Evolutionary conservation across 208 protist species (phyloP), one percentile per base, ranked within the genome.

Genomic region (Acanthamoeba sp.): DNA sequence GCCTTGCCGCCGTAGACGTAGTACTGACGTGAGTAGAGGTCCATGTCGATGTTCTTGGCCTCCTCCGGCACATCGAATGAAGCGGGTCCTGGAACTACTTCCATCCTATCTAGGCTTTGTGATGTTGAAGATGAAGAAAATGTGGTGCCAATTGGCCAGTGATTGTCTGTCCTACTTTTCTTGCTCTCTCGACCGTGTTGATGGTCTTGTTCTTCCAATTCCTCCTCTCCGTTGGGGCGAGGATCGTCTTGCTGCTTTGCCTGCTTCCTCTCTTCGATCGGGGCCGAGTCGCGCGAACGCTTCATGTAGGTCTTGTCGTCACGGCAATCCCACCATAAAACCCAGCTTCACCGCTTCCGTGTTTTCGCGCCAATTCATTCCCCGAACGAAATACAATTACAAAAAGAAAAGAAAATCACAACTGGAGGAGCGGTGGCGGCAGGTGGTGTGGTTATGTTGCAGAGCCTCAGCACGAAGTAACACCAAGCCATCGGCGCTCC

Each of bases 41-140:
- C 80, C 42, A 88, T 40, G n/a, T 88, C 80, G 80, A 88, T 88
- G 80, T 88, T 88, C 80, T 88, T 88, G 42, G 80, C 80, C 50
- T 88, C 80, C 24, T 88, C 80, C n/a, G 80, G 80, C 24, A 88
- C 80, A 52, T 88, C 80, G 38, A 52, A 78, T n/a, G 69, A 78
- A 27, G 69, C 69, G 38, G 69, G 69, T 59, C 55, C 55, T 78
- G 69, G 69, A 27, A 45, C 36, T 4, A 45, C 69, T 45, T 78
- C 69, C 69, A 78, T 78, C 27, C 22, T 78, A 9, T 78, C 69
- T 48, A 45, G 12, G 64, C 64, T 73, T 22, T 1, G 12, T 10
- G 64, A 73, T 38, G 64, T 73, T 14, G 64, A 73, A 73, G 64
- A 71, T 7, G 4, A 22, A 38, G 29, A 73, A 52, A 52, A 52